Evolutionary conservation across 2,329 filamentous ascomycete species (phyloP).

Genomic region (Botrytis cinerea): DNA sequence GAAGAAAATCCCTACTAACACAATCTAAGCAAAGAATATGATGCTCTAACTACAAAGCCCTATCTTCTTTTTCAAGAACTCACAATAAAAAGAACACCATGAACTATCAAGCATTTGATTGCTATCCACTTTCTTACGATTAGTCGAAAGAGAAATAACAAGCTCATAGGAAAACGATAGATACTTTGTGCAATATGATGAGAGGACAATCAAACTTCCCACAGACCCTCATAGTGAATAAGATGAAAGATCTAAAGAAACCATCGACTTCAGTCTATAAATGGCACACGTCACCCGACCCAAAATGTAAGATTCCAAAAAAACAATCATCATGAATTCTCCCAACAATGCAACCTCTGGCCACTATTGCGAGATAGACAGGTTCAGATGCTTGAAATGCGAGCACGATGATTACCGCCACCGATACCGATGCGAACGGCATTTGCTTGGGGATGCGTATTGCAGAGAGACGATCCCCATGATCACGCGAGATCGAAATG

Average conservation of each 20-base stretch:
- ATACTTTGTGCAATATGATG: background rate
- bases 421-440: background rate
- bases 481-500: background rate
- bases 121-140: background rate
- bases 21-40: rapidly evolving
- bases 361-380: background rate
- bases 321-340: background rate
- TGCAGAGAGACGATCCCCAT: background rate
- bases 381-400: background rate
- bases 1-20: background rate
- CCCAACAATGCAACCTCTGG: background rate
- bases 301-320: background rate
- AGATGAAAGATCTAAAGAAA: background rate
- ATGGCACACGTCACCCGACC: too few species aligned
- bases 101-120: background rate
- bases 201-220: background rate
- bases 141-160: background rate
- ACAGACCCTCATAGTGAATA: background rate
- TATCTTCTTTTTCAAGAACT: background rate
- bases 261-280: background rate
- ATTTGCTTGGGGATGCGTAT: background rate
- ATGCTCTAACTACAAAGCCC: background rate
- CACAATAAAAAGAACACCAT: background rate
- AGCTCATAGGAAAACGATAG: background rate
- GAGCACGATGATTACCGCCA: background rate